Percentiles rank a stretch among this genome's conserved stretches.
These are phyloP conservation scores for Penicillium egyptiacum DNA, from an alignment of 495 filamentous ascomycete genomes.

Conservation along the genomic window DNA sequence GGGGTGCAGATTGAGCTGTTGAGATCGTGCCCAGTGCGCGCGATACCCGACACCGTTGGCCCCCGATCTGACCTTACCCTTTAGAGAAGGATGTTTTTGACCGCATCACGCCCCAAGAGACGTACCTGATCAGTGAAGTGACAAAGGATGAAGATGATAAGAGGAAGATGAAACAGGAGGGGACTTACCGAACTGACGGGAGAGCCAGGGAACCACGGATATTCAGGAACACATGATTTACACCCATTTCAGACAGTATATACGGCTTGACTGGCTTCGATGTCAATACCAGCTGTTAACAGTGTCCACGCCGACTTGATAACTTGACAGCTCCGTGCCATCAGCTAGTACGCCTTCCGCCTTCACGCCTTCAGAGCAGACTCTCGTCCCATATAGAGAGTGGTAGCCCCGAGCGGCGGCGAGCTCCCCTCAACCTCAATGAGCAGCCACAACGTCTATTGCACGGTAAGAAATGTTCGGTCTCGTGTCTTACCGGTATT, in stretches of 20 bases:
- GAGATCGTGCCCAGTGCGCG: constrained; percentile 1
- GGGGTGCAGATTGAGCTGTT: background rate
- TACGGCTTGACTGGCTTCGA: background rate
- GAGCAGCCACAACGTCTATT: background rate
- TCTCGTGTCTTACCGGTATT: background rate
- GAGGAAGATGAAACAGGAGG: constrained; percentile 24
- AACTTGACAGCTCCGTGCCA: background rate
- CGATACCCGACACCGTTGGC: constrained; percentile 3
- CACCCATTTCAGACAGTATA: background rate
- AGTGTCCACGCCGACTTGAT: background rate
- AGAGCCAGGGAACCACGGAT: constrained; percentile 1
- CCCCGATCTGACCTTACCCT: constrained; percentile 9
- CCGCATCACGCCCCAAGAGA: background rate
- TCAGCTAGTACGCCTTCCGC: background rate
- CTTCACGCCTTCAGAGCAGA: background rate
- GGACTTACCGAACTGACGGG: constrained; percentile 27
- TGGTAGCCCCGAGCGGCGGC: background rate
- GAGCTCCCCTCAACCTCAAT: background rate
- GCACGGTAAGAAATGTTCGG: background rate
- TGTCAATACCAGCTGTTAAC: background rate
- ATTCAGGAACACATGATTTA: background rate
- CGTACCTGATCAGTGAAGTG: background rate
- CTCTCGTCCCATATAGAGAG: background rate
- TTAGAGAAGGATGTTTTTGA: background rate
- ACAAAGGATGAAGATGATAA: background rate